These are phyloP conservation scores for Yamadazyma takamatsuzukensis DNA, from an alignment of 805 yeast genomes.

Conservation along the genomic window DNA sequence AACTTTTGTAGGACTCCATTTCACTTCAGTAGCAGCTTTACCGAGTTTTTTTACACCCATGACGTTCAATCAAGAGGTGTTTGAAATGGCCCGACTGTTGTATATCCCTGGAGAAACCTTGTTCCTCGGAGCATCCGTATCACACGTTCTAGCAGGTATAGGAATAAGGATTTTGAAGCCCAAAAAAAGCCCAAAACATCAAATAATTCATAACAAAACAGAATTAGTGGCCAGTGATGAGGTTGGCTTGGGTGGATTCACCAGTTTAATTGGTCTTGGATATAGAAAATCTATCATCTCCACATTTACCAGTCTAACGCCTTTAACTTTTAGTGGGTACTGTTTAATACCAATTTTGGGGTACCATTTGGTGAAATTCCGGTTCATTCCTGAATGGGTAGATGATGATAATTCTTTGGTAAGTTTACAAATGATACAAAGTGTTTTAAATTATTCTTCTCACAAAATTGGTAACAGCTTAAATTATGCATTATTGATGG, in stretches of 20 bases:
- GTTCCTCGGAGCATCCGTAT: conserved; percentile 43
- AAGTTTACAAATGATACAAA: conserved; percentile 45
- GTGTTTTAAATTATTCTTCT: conserved; percentile 11
- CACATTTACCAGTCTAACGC: conserved; percentile 46
- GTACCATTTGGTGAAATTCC: conserved; percentile 46
- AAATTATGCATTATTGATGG: conserved; percentile 26
- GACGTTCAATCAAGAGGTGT: conserved; percentile 46
- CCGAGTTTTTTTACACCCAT: conserved; percentile 49
- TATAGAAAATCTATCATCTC: conserved; percentile 44
- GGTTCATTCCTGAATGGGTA: conserved; percentile 47
- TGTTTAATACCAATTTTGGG: conserved; percentile 40
- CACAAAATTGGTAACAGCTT: conserved; percentile 18
- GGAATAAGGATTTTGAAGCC: conserved; percentile 35
- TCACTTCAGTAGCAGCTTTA: conserved; percentile 48
- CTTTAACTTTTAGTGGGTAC: conserved; percentile 60
- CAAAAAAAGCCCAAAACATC: conserved; percentile 6
- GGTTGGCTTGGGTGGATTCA: conserved; percentile 60
- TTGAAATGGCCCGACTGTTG: conserved; percentile 58
- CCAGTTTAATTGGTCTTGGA: conserved; percentile 54
- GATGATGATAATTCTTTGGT: conserved; percentile 66
- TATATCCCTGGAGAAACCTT: conserved; percentile 58
- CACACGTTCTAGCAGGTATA: conserved; percentile 56
- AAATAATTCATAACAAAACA: conserved; percentile 9
- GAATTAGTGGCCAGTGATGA: conserved; percentile 34
- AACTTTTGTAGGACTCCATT: conserved; percentile 56